These are phyloP conservation scores for Raffaelea arxii DNA, from an alignment of 2,329 filamentous ascomycete genomes.

Conservation along the genomic window DNA sequence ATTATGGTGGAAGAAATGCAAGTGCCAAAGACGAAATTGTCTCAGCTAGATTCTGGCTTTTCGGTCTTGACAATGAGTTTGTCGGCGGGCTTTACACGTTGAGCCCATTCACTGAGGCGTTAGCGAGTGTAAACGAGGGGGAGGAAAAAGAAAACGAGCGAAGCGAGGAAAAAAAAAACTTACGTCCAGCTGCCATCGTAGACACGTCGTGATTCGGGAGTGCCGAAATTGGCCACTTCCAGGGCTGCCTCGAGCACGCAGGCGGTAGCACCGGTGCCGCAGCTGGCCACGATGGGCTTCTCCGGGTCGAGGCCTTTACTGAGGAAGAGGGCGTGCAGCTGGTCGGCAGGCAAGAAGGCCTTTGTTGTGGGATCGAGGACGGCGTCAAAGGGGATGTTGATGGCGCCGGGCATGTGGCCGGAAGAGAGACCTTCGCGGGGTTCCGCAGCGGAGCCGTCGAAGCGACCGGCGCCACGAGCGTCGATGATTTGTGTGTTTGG, in stretches of 20 bases:
- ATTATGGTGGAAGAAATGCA: no score
- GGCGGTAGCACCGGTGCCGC: constrained; percentile 90
- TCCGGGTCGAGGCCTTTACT: constrained; percentile 68
- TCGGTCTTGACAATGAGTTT: not conserved
- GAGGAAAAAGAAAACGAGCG: no score
- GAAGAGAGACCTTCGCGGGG: constrained; percentile 78
- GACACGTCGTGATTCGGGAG: constrained; percentile 56
- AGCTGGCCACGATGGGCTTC: constrained; percentile 77
- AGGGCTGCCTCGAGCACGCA: constrained; percentile 83
- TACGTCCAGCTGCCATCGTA: constrained; percentile 99
- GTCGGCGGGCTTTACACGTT: not conserved
- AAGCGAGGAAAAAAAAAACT: constrained; percentile 42
- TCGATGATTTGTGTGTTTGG: constrained; percentile 84
- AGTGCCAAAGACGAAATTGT: no score
- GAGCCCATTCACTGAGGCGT: not conserved
- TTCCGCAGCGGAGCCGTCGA: constrained; percentile 74
- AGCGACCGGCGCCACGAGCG: constrained; percentile 70
- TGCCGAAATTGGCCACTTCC: constrained; percentile 65
- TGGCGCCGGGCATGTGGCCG: constrained; percentile 84
- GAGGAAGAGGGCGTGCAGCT: constrained; percentile 68
- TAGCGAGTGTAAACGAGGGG: no score
- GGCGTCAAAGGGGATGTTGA: constrained; percentile 69
- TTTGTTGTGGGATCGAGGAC: constrained; percentile 79
- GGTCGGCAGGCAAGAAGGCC: constrained; percentile 60
- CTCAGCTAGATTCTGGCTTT: no score